Conservation (phyloP, 2,329 filamentous ascomycete genomes). For the Aspergillus flavus region DNA sequence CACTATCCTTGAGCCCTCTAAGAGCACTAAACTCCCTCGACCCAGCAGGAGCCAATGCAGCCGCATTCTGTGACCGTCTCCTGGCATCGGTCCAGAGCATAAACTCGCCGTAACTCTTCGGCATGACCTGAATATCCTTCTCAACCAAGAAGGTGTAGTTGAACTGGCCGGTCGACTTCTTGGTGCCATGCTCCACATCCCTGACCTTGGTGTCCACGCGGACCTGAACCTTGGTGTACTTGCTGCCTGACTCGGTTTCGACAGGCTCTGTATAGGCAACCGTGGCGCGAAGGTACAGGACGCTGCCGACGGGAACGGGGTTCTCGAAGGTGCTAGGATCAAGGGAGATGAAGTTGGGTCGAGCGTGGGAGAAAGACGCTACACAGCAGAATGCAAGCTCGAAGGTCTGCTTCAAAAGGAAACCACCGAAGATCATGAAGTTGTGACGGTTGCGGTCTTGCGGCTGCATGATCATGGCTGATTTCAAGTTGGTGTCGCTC, state of each 20-base stretch:
- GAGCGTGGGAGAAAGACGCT: conserved; percentile 68
- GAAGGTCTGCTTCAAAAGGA: conserved; percentile 73
- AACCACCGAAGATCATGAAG: conserved; percentile 79
- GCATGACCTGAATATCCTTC: conserved; percentile 67
- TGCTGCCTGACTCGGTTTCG: conserved; percentile 46
- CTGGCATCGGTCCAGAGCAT: conserved; percentile 67
- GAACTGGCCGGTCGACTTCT: conserved; percentile 72
- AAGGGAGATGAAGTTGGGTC: conserved; percentile 71
- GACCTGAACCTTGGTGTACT: conserved; percentile 67
- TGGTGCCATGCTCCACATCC: conserved; percentile 69
- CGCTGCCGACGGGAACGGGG: conserved; percentile 73
- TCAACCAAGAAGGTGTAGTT: conserved; percentile 74
- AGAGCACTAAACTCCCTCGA: conserved; percentile 38
- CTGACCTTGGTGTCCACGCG: conserved; percentile 72
- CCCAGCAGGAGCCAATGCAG: conserved; percentile 40
- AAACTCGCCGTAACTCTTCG: conserved; percentile 63
- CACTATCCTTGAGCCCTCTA: conserved; percentile 38
- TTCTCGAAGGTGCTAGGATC: conserved; percentile 76
- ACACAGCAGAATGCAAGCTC: conserved; percentile 77
- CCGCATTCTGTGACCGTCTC: conserved; percentile 57
- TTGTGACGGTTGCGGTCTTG: conserved; percentile 71
- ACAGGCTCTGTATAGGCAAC: conserved; percentile 71
- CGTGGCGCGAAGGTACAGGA: conserved; percentile 72
- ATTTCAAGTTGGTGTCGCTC: conserved; percentile 63
- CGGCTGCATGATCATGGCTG: conserved; percentile 75